Evolutionary conservation across 2,329 filamentous ascomycete species (phyloP).

Genomic region (Aureobasidium namibiae): DNA sequence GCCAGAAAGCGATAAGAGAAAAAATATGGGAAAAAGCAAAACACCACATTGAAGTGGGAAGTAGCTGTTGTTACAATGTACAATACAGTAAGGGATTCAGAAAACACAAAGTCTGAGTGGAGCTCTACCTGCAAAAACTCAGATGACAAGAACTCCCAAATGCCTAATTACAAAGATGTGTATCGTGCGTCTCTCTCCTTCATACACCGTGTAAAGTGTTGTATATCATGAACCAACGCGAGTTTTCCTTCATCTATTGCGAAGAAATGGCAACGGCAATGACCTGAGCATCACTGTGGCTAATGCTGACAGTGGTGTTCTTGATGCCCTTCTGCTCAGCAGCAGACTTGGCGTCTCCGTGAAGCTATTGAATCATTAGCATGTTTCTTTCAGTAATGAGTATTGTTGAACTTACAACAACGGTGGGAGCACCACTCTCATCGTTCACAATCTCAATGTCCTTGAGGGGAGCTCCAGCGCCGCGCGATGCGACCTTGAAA

Average conservation of each 20-base stretch:
- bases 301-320: slow-evolving; percentile 86
- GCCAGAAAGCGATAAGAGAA: background rate
- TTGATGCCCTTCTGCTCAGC: slow-evolving; percentile 84
- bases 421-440: slow-evolving; percentile 72
- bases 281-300: slow-evolving; percentile 87
- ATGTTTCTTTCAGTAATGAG: background rate
- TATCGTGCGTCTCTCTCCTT: background rate
- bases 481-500: slow-evolving; percentile 75
- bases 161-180: slow-evolving; percentile 11
- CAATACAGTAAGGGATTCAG: slow-evolving; percentile 1
- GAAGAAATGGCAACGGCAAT: slow-evolving; percentile 68
- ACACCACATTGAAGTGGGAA: no score
- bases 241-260: slow-evolving; percentile 18
- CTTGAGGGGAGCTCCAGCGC: slow-evolving; percentile 80
- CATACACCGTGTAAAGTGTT: background rate
- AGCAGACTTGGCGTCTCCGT: slow-evolving; percentile 72
- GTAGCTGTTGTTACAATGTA: slow-evolving; percentile 9
- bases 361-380: slow-evolving; percentile 51
- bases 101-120: background rate
- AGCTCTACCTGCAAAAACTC: background rate
- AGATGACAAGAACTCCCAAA: slow-evolving; percentile 1
- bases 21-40: background rate
- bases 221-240: background rate
- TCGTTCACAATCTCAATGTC: slow-evolving; percentile 89
- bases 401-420: slow-evolving; percentile 59